Conservation (phyloP, 495 filamentous ascomycete species). For the Neurospora cerealis region DNA sequence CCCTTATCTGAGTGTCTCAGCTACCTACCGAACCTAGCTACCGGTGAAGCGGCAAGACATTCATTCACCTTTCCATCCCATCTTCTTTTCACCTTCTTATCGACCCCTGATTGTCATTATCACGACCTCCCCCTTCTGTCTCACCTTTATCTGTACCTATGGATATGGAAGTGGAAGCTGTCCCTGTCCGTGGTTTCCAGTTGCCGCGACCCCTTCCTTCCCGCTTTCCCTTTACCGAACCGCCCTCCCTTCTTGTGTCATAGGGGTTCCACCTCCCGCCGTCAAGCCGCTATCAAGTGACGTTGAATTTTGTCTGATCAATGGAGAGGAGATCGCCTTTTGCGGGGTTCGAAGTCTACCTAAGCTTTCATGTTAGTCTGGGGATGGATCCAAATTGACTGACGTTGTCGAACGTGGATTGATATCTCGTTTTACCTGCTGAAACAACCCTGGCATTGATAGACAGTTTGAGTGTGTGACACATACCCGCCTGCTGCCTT, state of each 20-base stretch:
- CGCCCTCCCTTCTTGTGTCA: not conserved
- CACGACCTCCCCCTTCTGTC: not conserved
- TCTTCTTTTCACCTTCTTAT: not conserved
- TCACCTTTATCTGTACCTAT: not conserved
- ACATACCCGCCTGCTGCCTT: not conserved
- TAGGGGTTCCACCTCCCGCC: not conserved
- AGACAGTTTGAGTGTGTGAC: not conserved
- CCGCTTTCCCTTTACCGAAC: not conserved
- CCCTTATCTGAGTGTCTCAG: not conserved
- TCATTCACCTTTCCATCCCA: not conserved
- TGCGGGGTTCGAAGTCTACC: too few relatives aligned
- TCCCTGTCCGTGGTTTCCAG: not conserved
- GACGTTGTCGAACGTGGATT: not conserved
- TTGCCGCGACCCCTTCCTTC: not conserved
- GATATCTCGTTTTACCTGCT: too few relatives aligned
- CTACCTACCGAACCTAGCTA: not conserved
- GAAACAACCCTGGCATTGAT: too few relatives aligned
- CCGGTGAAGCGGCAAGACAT: not conserved
- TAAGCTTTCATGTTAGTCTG: too few relatives aligned
- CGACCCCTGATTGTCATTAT: not conserved
- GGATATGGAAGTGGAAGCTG: not conserved
- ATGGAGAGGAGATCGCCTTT: not conserved
- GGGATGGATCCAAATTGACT: not conserved
- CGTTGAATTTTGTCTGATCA: not conserved
- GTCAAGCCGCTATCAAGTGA: not conserved